Evolutionary conservation across 495 filamentous ascomycete genomes (phyloP).

Genomic region (Zalerion maritima): DNA sequence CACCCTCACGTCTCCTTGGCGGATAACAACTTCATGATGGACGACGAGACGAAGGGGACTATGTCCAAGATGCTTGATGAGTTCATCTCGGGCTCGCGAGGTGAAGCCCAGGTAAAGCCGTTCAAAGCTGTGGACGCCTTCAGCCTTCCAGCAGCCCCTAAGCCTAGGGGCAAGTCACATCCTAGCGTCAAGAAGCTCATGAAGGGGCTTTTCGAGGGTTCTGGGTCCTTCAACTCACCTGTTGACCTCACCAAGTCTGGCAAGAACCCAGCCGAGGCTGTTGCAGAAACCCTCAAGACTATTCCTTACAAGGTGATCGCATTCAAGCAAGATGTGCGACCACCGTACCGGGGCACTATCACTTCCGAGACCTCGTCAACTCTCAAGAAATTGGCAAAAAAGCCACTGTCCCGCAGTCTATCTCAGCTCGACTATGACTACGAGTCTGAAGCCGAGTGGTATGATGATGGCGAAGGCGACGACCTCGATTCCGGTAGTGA

Average conservation of each 20-base stretch:
- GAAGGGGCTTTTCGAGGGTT: slow-evolving; percentile 18
- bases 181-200: slow-evolving; percentile 56
- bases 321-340: slow-evolving; percentile 78
- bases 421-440: slow-evolving; percentile 81
- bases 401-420: slow-evolving; percentile 47
- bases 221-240: slow-evolving; percentile 9
- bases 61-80: slow-evolving; percentile 36
- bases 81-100: slow-evolving; percentile 22
- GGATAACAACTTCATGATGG: slow-evolving; percentile 30
- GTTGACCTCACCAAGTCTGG: slow-evolving; percentile 28
- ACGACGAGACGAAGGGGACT: slow-evolving; percentile 36
- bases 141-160: slow-evolving; percentile 37
- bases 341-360: slow-evolving; percentile 78
- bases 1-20: slow-evolving; percentile 53
- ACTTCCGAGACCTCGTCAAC: slow-evolving; percentile 39
- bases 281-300: slow-evolving; percentile 38
- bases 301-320: slow-evolving; percentile 64
- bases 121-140: slow-evolving; percentile 47
- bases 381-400: slow-evolving; percentile 47
- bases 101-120: slow-evolving; percentile 13
- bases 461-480: slow-evolving; percentile 66
- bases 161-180: slow-evolving; percentile 32
- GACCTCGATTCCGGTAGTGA: slow-evolving; percentile 66
- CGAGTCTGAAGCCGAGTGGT: slow-evolving; percentile 94
- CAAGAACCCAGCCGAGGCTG: slow-evolving; percentile 27